Percentiles rank a stretch among this genome's conserved stretches.
phyloP scores from a whole-genome alignment of 257 asterid species.

The Galeopsis tetrahit region DNA sequence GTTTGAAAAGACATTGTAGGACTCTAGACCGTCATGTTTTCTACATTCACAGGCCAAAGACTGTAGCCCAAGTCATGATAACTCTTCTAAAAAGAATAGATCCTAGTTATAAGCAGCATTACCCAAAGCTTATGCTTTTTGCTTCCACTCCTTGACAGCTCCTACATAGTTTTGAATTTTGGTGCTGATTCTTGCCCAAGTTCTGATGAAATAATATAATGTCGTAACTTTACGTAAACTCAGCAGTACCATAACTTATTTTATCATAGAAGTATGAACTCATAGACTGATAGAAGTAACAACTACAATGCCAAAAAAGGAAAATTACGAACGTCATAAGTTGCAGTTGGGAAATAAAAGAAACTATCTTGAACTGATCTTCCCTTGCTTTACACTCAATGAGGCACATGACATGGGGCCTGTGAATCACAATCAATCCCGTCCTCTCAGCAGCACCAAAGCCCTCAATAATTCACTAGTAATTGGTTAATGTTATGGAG shows the following conservation, averaged over 20 bases:
- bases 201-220: not conserved
- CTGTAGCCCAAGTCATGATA: not conserved
- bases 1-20: constrained; percentile 12
- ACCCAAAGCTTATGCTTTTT: constrained; percentile 11
- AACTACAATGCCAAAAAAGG: not conserved
- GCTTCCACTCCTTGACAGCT: not conserved
- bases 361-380: not conserved
- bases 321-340: not conserved
- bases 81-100: constrained; percentile 1
- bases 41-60: not conserved
- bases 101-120: constrained; percentile 22
- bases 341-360: not conserved
- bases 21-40: not conserved
- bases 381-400: not conserved
- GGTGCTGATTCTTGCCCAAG: too few species aligned
- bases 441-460: constrained; percentile 12
- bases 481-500: not conserved
- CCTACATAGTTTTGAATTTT: not conserved
- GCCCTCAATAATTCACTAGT: not conserved
- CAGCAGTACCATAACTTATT: not conserved
- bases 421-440: constrained; percentile 7
- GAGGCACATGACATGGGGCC: not conserved
- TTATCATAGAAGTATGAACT: not conserved
- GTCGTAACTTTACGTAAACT: not conserved
- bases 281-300: not conserved